Base-by-base conservation (phyloP, 805 yeast species). In the Barnettozyma vustinii region DNA sequence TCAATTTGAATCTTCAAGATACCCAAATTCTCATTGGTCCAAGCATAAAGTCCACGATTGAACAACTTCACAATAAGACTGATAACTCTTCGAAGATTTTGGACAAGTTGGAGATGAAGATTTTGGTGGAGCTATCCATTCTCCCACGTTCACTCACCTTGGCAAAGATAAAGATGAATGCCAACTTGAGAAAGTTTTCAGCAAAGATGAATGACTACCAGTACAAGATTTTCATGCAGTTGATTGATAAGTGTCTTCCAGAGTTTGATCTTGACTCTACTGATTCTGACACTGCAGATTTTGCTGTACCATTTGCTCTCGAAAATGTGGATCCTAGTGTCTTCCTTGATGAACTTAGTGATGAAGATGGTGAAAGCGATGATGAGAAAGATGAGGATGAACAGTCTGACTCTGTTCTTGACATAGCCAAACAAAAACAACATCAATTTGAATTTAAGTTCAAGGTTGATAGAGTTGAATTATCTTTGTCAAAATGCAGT, bases 21-120 rank as follows among this genome's bases (percentile, higher is more conserved):
- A 90, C 97, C 0, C 97, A 92, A 62, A 77, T 92, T 32, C 69
- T 94, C 47, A 83, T 94, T 42, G 99, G 97, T 0, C 84, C 95
- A 0, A 79, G 81, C 52, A 83, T 90, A 47, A 79, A 84, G 56
- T 78, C 86, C 0, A 85, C 96, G 0, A 80, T 91, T 70, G 80
- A 78, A 43, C 88, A 87, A 56, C 66, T 90, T 16, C 87, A 83
- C 53, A 66, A 69, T 9, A 57, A 62, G 5, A 68, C 66, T 23
- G 66, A 57, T 9, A 65, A 57, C 23, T 53, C 66, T 4, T 78
- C 85, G 4, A 73, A 82, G 51, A 81, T 94, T 48, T 72, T 94
- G 48, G 95, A 88, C 56, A 83, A 83, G 47, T 74, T 91, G 56
- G 82, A 83, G 52, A 72, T 94, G 68, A 83, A 84, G 49, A 76